Base-by-base conservation (phyloP, 2,329 filamentous ascomycete species). In the Colletotrichum sansevieriae region DNA sequence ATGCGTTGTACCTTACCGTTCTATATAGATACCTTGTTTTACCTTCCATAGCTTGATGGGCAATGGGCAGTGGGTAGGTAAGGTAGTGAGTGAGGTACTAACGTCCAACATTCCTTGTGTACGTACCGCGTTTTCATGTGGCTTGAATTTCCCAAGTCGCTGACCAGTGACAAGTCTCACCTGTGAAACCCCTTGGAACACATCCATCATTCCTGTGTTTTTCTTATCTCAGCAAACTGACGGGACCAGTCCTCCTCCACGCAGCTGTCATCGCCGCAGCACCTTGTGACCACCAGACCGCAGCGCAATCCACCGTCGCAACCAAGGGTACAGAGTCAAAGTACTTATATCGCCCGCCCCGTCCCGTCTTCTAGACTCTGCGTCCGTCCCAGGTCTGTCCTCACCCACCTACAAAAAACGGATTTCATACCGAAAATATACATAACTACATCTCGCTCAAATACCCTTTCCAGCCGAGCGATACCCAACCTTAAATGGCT, bases 401-500 rank as follows among this genome's bases (percentile, higher is more conserved):
- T 65, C 68, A 68, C 55, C 44, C 51, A 56, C 37, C 67, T n/a
- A 52, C 64, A 52, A 62, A 13, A 44, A 52, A 52, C 46, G 33
- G 54, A 33, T 39, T 59, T 55, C 25, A 54, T 29, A 46, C 58
- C 56, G 11, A 41, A 25, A 47, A 29, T 66, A 69, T 69, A 62
- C 56, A 55, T 66, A 54, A 46, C 63, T 56, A 43, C 39, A 37
- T 20, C 35, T 52, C 51, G 15, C 37, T 56, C 46, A 46, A 37
- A 25, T 18, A 52, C 60, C n/a, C 20, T 61, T 58, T 22, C 35
- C 20, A 46, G 22, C 54, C 20, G 61, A 54, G 47, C 65, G 18
- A 46, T 20, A 39, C 44, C 25, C 37, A 44, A 56, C 43, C 39
- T 15, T 71, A 44, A 68, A 81, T 82, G 81, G 76, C 77, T 70